Base-by-base conservation (phyloP, 495 filamentous ascomycete species). In the Penicillium soppii region DNA sequence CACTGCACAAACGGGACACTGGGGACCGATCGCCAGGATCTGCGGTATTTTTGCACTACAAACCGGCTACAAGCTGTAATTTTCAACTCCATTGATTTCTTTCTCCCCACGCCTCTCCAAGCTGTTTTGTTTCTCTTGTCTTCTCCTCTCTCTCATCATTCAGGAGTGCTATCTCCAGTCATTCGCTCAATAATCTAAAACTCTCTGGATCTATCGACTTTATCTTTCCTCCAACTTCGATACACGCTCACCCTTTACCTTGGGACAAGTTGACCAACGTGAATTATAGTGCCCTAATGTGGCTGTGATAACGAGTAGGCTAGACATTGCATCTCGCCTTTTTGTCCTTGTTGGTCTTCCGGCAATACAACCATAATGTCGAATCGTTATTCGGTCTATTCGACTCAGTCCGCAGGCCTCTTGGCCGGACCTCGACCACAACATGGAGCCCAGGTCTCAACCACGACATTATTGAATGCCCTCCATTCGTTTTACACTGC, bases 401-500 rank as follows among this genome's bases (percentile, higher is more conserved):
- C 92, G 44, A 86, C 79, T 61, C 77, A 82, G 56, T 91, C 89
- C 40, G 81, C 82, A 20, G 75, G 78, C 6, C 59, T 80, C 45
- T 39, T 62, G n/a, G 67, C 68, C 47, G 75, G 76, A 25, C 78
- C 75, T 35, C 83, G 87, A 59, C 72, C 72, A 17, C 85, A 87
- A 58, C 86, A 89, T 52, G 78, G 87, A 4, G 70, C 81, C 22
- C 91, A 95, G 60, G 84, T 98, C 20, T 95, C 94, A 7, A 96
- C 95, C 4, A 92, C 91, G 7, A 92, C 90, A 1, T 79, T 97
- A 21, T 81, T 98, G 43, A 96, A 96, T 69, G 84, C 91, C 47
- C 80, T 97, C 20, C 91, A 98, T 68, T 92, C 88, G 44, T 85
- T 85, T 58, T 97, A 95, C 67, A 81, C 86, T n/a, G 86, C 86